A percentile compares a stretch with the other conserved stretches of the same genome.
Conservation (phyloP, 192 early-diverging fungal species). For the Coemansia sp. region DNA sequence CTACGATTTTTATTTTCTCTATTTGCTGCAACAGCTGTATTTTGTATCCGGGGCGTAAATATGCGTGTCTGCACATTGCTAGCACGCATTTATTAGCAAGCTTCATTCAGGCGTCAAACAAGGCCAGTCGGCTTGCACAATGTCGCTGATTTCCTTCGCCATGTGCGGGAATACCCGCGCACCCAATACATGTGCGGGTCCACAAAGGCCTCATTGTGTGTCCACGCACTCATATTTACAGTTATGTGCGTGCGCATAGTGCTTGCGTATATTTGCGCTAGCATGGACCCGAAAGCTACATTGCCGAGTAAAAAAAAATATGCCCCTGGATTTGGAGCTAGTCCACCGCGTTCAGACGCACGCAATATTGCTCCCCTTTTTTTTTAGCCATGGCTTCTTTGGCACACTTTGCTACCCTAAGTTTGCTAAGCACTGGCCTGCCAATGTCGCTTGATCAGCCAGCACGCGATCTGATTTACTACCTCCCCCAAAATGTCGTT, state of each 20-base stretch:
- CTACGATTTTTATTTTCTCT: not conserved
- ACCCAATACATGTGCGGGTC: not conserved
- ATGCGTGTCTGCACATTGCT: not conserved
- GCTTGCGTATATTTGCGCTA: slow-evolving; percentile 5
- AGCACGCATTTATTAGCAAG: not conserved
- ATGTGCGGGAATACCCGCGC: slow-evolving; percentile 9
- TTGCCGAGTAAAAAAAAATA: not conserved
- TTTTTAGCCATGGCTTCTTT: not conserved
- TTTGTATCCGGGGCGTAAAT: not conserved
- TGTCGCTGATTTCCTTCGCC: not conserved
- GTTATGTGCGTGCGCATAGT: slow-evolving; percentile 1
- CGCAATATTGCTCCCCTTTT: not conserved
- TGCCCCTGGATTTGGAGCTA: not conserved
- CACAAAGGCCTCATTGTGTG: slow-evolving; percentile 2
- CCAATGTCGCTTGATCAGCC: not conserved
- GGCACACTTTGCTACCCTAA: not conserved
- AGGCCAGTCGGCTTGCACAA: not conserved
- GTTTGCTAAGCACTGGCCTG: not conserved
- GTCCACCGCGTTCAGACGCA: not conserved
- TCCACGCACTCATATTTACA: slow-evolving; percentile 7
- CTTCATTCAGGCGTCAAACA: not conserved
- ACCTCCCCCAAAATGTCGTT: not conserved
- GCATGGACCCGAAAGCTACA: not conserved
- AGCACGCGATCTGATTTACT: not conserved
- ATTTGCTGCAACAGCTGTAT: not conserved